Evolutionary conservation across 2,329 filamentous ascomycete genomes (phyloP), one percentile per base, ranked within the genome.

Genomic region (Fusarium longipes): DNA sequence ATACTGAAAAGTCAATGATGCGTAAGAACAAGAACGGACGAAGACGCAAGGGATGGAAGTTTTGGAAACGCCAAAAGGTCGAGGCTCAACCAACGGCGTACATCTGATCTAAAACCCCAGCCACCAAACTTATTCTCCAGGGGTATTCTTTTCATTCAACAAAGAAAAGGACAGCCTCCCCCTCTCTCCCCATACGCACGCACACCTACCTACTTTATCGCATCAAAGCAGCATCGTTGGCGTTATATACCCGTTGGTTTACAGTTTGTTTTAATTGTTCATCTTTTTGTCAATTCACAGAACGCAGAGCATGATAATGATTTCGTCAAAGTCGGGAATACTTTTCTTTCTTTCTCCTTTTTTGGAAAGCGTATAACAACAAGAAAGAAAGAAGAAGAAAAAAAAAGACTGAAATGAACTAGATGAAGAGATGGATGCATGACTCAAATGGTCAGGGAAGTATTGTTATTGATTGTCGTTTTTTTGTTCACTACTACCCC

Each of bases 161-260:
- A 57, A 57, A 52, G 38, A 53, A 52, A 25, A 56, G n/a, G 27
- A 52, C 22, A 24, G 24, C 25, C 18, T 3, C 7, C 40, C 39
- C 40, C 11, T n/a, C 24, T 11, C 17, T 8, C 43, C 44, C 25
- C 15, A 12, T 27, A 27, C 35, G 25, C n/a, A 12, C 44, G 20
- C 15, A 12, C 32, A 27, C 35, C 25, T 15, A 12, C 22, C 11
- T 20, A 32, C 30, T 27, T 61, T 51, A 50, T 63, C 56, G 60
- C 65, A 73, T 71, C 61, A 68, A 68, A 66, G 68, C 57, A 70
- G 72, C 76, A 78, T 77, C 66, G 66, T 72, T 70, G 76, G 76
- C 75, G 76, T 77, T 78, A 59, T 76, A 77, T 78, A 78, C 75
- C 75, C 76, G 71, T 66, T 74, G 70, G 59, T 55, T 69, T 71